Evolutionary conservation across 192 early-diverging fungal genomes (phyloP), one percentile per base, ranked within the genome.

Genomic region (Geosiphon pyriformis): DNA sequence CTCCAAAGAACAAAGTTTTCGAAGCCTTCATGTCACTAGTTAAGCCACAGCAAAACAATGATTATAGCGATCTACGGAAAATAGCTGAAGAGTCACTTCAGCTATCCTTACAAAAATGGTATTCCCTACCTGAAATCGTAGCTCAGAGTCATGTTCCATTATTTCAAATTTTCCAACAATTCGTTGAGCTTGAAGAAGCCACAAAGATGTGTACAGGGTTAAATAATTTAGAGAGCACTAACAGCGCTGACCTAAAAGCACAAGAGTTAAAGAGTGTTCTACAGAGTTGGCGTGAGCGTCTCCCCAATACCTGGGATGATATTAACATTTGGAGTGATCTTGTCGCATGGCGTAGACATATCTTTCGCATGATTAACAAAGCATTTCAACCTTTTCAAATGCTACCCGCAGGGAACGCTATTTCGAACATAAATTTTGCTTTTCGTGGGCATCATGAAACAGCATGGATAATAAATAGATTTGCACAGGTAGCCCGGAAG

Each of bases 391-490:
- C 94, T 0, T 77, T 98, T 30, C 72, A 78, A n/a, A 64, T 68
- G 11, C 74, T 74, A 33, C 83, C 86, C 12, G 70, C 80, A 25
- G 74, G 76, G 17, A 68, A 77, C 7, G 80, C 84, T 25, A 70
- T 76, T 3, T 80, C 81, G 27, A 74, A 80, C 78, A 80, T 85
- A 1, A 89, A 91, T 65, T 92, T 89, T 67, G 94, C 95, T 0
- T 98, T 94, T 74, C 88, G 95, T 22, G 98, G 98, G 25, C 96
- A 95, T 75, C 98, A 99, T 75, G 96, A 99, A 74, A 98, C 95
- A 30, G 98, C 98, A 2, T 99, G 98, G 98, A 98, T 96, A 30
- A 98, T 98, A 80, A 99, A 99, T 71, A 83, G 96, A 42, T 99
- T 99, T 74, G 95, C 98, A 3, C 92, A 96, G 52, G 91, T 97